Conservation (phyloP, 768 basidiomycete genomes). For the Hygrophoropsis aurantiaca region DNA sequence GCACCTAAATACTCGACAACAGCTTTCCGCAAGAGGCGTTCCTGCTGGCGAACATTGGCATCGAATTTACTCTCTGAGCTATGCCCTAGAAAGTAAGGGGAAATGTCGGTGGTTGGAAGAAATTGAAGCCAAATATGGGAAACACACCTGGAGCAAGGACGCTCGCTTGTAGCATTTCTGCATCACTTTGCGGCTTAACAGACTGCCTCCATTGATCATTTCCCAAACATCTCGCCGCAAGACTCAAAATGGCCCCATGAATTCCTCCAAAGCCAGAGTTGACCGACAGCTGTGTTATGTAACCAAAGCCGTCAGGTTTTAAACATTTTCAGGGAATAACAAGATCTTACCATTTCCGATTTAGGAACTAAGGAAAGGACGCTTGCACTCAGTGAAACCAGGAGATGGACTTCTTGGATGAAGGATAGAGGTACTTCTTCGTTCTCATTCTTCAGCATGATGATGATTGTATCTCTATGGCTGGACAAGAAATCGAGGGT, state of each 20-base stretch:
- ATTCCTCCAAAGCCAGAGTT: conserved; percentile 83
- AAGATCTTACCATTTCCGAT: conserved; percentile 67
- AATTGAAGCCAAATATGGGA: not conserved
- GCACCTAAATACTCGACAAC: conserved; percentile 68
- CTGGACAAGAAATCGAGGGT: conserved; percentile 77
- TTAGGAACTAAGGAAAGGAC: conserved; percentile 73
- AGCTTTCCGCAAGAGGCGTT: conserved; percentile 58
- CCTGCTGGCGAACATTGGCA: conserved; percentile 51
- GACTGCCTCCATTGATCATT: conserved; percentile 55
- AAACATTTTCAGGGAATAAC: not conserved
- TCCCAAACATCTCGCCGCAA: conserved; percentile 73
- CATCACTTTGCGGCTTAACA: conserved; percentile 65
- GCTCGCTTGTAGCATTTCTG: conserved; percentile 57
- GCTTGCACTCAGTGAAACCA: conserved; percentile 68
- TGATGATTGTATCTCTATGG: conserved; percentile 82
- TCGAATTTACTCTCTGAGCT: conserved; percentile 60
- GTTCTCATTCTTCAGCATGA: conserved; percentile 75
- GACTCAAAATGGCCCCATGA: conserved; percentile 72
- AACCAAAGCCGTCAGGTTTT: not conserved
- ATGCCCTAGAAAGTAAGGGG: conserved; percentile 39
- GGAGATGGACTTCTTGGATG: conserved; percentile 77
- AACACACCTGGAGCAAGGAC: conserved; percentile 54
- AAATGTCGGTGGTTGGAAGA: not conserved
- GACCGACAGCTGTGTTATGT: conserved; percentile 44
- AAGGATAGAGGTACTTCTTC: conserved; percentile 61